phyloP scores from a whole-genome alignment of 345 rosid genomes.

The Rhodamnia argentea region DNA sequence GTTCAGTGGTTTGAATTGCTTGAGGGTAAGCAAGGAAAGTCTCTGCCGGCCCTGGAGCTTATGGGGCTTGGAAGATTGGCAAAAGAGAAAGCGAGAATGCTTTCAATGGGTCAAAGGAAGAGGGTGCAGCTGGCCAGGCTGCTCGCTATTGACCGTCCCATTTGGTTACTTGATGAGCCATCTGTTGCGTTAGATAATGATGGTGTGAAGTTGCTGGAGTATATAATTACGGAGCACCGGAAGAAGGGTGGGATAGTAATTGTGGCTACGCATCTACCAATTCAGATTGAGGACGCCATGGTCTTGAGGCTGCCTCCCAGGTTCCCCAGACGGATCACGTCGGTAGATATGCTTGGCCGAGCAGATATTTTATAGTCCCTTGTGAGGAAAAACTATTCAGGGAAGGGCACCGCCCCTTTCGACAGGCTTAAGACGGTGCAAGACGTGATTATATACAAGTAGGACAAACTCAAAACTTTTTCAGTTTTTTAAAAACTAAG shows the following conservation, averaged over 20 bases:
- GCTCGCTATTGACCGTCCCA: slow-evolving; percentile 75
- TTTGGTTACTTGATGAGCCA: slow-evolving; percentile 86
- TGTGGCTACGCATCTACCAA: slow-evolving; percentile 81
- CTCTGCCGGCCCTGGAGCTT: slow-evolving; percentile 68
- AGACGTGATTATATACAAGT: not conserved
- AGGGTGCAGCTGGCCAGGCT: slow-evolving; percentile 79
- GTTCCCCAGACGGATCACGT: slow-evolving; percentile 74
- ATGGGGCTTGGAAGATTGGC: slow-evolving; percentile 83
- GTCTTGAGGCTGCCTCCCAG: slow-evolving; percentile 69
- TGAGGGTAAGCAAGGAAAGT: slow-evolving; percentile 62
- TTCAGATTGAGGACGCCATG: slow-evolving; percentile 78
- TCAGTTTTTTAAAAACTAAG: not conserved
- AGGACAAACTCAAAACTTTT: not conserved
- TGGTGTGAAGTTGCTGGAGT: slow-evolving; percentile 69
- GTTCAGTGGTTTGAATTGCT: slow-evolving; percentile 85
- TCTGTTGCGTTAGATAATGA: slow-evolving; percentile 81
- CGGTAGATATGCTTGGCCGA: slow-evolving; percentile 74
- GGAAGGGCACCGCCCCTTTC: not conserved
- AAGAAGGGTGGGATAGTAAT: slow-evolving; percentile 77
- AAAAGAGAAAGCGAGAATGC: slow-evolving; percentile 70
- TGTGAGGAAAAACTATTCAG: not conserved
- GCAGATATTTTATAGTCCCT: slow-evolving; percentile 4
- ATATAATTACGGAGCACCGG: slow-evolving; percentile 59
- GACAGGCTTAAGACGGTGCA: not conserved
- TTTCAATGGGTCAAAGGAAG: slow-evolving; percentile 90